These are phyloP conservation scores for Coriaria nepalensis DNA, from an alignment of 306 rosid genomes.

Conservation along the genomic window DNA sequence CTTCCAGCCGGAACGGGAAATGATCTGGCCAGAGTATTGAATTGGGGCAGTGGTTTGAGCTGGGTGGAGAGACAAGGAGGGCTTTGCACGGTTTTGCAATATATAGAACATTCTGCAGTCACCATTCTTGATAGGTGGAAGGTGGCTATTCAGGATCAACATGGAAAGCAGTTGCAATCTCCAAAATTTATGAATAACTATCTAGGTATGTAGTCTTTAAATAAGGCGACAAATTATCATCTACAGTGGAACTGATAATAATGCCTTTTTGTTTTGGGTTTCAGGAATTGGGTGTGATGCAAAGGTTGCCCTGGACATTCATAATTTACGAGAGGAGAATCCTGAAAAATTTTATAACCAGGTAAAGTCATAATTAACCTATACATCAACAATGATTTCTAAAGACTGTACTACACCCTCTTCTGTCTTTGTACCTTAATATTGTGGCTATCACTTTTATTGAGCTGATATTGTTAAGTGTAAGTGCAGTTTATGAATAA, in stretches of 20 bases:
- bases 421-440: no score
- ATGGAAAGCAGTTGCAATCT: constrained; percentile 51
- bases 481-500: constrained; percentile 96
- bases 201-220: constrained; percentile 48
- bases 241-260: no score
- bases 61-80: constrained; percentile 98
- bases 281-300: constrained; percentile 98
- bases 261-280: no score
- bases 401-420: neutral
- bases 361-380: constrained; percentile 26
- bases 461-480: constrained; percentile 8
- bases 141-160: constrained; percentile 47
- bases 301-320: constrained; percentile 96
- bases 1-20: constrained; percentile 99
- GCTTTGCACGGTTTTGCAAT: constrained; percentile 76
- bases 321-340: constrained; percentile 94
- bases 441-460: neutral
- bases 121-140: constrained; percentile 98
- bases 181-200: constrained; percentile 87
- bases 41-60: constrained; percentile 99
- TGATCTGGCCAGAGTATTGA: constrained; percentile 92
- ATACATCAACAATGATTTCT: neutral
- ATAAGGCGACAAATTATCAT: neutral
- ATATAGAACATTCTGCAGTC: constrained; percentile 91
- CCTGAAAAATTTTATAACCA: constrained; percentile 96